phyloP scores from a whole-genome alignment of 2,329 filamentous ascomycete species.

The Colletotrichum sp. region DNA sequence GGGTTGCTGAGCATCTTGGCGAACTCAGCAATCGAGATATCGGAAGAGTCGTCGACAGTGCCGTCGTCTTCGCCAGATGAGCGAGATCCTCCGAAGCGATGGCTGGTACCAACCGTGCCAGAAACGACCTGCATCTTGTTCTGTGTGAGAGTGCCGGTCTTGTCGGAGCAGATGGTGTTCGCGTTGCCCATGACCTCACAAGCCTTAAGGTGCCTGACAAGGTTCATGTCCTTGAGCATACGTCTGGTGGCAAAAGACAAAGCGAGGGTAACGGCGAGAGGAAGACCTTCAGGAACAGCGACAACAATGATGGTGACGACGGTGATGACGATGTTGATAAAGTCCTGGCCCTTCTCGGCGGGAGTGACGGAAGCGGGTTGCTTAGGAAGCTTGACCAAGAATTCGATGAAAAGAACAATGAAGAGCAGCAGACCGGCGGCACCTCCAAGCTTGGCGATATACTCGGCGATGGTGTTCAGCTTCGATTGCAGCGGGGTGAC shows the following conservation, averaged over 20 bases:
- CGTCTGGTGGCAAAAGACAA: slow-evolving; percentile 78
- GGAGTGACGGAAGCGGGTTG: slow-evolving; percentile 54
- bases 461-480: slow-evolving; percentile 75
- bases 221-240: slow-evolving; percentile 79
- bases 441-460: slow-evolving; percentile 79
- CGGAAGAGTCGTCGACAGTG: slow-evolving; percentile 33
- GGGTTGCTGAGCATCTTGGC: slow-evolving; percentile 47
- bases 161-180: slow-evolving; percentile 72
- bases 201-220: slow-evolving; percentile 77
- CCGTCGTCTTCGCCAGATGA: slow-evolving; percentile 27
- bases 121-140: slow-evolving; percentile 73
- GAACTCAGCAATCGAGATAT: slow-evolving; percentile 52
- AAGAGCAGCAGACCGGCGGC: slow-evolving; percentile 81
- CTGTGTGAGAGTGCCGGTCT: slow-evolving; percentile 70
- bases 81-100: slow-evolving; percentile 55
- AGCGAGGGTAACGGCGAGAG: slow-evolving; percentile 78
- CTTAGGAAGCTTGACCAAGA: slow-evolving; percentile 70
- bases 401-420: slow-evolving; percentile 84
- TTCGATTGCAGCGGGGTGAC: slow-evolving; percentile 80
- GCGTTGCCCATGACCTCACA: slow-evolving; percentile 86
- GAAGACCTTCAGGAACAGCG: slow-evolving; percentile 78
- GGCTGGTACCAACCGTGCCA: slow-evolving; percentile 60
- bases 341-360: slow-evolving; percentile 78
- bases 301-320: slow-evolving; percentile 83
- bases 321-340: slow-evolving; percentile 78